A percentile compares a stretch with the other conserved stretches of the same genome.
These are phyloP conservation scores for Trametes pubescens DNA, from an alignment of 1,284 basidiomycete species.

Conservation along the genomic window DNA sequence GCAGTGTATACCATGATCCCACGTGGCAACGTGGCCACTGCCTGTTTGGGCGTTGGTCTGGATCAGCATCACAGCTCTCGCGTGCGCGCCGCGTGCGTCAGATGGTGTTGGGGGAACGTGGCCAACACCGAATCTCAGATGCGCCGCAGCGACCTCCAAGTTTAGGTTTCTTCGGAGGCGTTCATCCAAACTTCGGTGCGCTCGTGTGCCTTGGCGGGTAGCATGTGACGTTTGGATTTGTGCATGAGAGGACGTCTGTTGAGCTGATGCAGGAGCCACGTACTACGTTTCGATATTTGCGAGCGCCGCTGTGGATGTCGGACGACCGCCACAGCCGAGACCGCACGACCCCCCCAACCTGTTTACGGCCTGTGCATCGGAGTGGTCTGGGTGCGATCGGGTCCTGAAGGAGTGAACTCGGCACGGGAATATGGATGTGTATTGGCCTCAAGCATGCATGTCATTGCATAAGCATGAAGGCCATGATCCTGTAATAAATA, in stretches of 20 bases:
- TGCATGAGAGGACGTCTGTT: not conserved
- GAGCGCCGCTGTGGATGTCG: not conserved
- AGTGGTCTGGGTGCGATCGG: too few relatives aligned
- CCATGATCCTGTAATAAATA: too few relatives aligned
- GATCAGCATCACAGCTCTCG: conserved; percentile 19
- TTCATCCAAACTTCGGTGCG: too few relatives aligned
- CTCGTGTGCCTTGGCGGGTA: too few relatives aligned
- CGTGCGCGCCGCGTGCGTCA: conserved; percentile 18
- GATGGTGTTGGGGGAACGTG: conserved; percentile 11
- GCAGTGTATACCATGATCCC: conserved; percentile 8
- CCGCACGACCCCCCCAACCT: too few relatives aligned
- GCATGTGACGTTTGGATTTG: too few relatives aligned
- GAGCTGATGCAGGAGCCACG: not conserved
- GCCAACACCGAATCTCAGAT: not conserved
- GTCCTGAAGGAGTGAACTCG: too few relatives aligned
- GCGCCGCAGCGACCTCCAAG: not conserved
- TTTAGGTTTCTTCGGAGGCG: not conserved
- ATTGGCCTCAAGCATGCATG: too few relatives aligned
- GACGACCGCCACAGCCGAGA: not conserved
- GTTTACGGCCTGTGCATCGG: too few relatives aligned
- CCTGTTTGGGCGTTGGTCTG: not conserved
- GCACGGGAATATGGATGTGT: too few relatives aligned
- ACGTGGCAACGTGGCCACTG: conserved; percentile 20
- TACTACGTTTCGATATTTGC: not conserved
- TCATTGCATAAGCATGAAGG: too few relatives aligned